Percentiles rank a stretch among this genome's conserved stretches.
Evolutionary conservation across 2,329 filamentous ascomycete genomes (phyloP).

Genomic region (Elsinoe perseae): DNA sequence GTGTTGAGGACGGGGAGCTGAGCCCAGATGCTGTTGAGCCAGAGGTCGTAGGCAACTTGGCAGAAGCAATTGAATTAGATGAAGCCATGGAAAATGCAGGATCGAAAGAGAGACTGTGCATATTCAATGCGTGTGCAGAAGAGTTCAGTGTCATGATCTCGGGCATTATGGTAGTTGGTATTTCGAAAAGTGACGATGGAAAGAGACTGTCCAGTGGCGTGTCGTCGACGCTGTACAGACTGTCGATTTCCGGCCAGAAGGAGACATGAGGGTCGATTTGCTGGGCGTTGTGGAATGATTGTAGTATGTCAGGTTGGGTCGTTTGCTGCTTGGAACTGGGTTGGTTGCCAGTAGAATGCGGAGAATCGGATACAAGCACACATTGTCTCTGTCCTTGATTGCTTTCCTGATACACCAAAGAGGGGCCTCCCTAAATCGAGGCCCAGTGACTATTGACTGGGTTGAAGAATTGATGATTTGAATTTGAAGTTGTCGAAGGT

Average conservation of each 20-base stretch:
- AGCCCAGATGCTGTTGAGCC: not conserved
- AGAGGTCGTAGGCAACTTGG: not conserved
- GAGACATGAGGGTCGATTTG: not conserved
- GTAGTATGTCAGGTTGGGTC: not conserved
- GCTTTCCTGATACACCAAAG: not conserved
- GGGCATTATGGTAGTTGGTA: not conserved
- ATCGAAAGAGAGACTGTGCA: not conserved
- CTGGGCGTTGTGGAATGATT: not conserved
- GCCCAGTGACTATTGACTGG: not conserved
- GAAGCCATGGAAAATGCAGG: not conserved
- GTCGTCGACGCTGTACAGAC: not conserved
- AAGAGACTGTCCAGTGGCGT: not conserved
- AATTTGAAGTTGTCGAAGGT: not conserved
- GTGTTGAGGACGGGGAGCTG: not conserved
- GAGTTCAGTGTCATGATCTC: not conserved
- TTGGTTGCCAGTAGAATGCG: not conserved
- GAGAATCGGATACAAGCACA: not conserved
- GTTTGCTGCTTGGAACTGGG: not conserved
- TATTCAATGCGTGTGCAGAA: not conserved
- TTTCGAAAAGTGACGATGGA: not conserved
- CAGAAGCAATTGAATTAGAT: not conserved
- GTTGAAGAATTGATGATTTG: not conserved
- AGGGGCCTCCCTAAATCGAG: slow-evolving; percentile 4
- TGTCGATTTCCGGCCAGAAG: not conserved
- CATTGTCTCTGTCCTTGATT: slow-evolving; percentile 4